These are phyloP conservation scores for Alternaria arbusti DNA, from an alignment of 2,329 filamentous ascomycete genomes.

Conservation along the genomic window DNA sequence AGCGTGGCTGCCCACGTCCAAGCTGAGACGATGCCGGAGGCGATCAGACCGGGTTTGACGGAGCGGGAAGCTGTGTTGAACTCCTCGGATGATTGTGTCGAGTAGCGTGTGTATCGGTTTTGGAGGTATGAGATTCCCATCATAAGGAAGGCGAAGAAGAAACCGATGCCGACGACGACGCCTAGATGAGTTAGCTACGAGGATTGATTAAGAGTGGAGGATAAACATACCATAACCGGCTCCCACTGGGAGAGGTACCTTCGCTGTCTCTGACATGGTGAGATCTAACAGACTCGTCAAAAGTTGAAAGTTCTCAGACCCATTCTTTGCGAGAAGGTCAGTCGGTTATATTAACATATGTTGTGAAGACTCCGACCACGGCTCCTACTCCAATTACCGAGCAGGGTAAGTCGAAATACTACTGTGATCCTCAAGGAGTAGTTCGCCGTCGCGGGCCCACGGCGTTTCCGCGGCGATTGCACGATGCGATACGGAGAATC, in stretches of 20 bases:
- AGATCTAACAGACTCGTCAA: background rate
- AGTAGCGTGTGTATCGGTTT: constrained; percentile 45
- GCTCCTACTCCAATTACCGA: constrained; percentile 2
- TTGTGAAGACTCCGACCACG: background rate
- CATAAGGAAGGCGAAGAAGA: constrained; percentile 45
- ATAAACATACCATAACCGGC: constrained; percentile 56
- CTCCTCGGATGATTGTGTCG: constrained; percentile 54
- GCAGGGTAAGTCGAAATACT: background rate
- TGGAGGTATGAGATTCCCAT: constrained; percentile 48
- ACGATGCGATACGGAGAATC: background rate
- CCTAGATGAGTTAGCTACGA: constrained; percentile 16
- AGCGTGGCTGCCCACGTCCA: constrained; percentile 59
- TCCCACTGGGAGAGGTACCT: constrained; percentile 40
- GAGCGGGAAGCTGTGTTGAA: constrained; percentile 56
- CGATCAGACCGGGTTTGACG: constrained; percentile 56
- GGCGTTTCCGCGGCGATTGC: constrained; percentile 9
- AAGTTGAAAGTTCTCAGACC: background rate
- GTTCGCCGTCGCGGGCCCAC: background rate
- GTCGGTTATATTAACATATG: background rate
- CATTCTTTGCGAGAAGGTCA: background rate
- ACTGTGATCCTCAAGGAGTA: background rate
- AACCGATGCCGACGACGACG: constrained; percentile 58
- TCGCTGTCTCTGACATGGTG: constrained; percentile 25
- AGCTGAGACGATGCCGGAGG: constrained; percentile 56
- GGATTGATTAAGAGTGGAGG: background rate